phyloP scores from a whole-genome alignment of 2,329 filamentous ascomycete genomes.

The Aspergillus fischeri region DNA sequence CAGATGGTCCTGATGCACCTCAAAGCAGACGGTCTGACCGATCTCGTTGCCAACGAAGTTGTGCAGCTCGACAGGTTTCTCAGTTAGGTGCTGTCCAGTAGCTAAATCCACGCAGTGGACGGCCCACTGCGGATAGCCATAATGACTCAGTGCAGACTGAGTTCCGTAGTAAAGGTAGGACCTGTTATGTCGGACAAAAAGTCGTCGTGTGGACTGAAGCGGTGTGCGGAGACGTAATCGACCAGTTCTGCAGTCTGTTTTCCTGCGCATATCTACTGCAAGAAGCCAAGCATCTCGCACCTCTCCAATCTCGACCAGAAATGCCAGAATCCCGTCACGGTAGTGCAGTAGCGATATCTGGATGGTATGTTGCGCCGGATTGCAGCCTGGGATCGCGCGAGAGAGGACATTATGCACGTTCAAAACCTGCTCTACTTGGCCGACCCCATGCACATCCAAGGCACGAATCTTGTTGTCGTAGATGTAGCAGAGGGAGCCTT shows the following conservation, averaged over 20 bases:
- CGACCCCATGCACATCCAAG: constrained; percentile 53
- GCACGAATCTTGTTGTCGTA: constrained; percentile 52
- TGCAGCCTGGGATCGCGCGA: constrained; percentile 32
- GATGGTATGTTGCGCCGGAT: constrained; percentile 33
- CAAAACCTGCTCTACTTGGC: constrained; percentile 52
- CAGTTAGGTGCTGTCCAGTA: constrained; percentile 37
- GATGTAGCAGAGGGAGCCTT: constrained; percentile 64
- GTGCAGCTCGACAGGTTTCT: constrained; percentile 49
- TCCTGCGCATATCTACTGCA: constrained; percentile 42
- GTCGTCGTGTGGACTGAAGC: constrained; percentile 48
- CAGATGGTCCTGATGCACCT: constrained; percentile 61
- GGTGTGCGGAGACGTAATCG: constrained; percentile 41
- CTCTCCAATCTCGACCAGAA: constrained; percentile 48
- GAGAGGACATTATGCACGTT: constrained; percentile 46
- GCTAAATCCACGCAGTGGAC: constrained; percentile 52
- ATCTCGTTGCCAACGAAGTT: constrained; percentile 62
- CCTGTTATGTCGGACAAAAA: constrained; percentile 65
- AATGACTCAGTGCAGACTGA: constrained; percentile 50
- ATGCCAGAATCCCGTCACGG: constrained; percentile 54
- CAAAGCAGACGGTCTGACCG: constrained; percentile 66
- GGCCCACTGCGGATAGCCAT: constrained; percentile 61
- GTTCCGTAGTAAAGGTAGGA: constrained; percentile 64
- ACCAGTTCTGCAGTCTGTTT: constrained; percentile 18
- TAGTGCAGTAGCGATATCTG: constrained; percentile 56
- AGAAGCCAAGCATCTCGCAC: constrained; percentile 50